A percentile compares a stretch with the other conserved stretches of the same genome.
Conservation (phyloP, 371 early-diverging fungal genomes). For the Mortierella sp. region DNA sequence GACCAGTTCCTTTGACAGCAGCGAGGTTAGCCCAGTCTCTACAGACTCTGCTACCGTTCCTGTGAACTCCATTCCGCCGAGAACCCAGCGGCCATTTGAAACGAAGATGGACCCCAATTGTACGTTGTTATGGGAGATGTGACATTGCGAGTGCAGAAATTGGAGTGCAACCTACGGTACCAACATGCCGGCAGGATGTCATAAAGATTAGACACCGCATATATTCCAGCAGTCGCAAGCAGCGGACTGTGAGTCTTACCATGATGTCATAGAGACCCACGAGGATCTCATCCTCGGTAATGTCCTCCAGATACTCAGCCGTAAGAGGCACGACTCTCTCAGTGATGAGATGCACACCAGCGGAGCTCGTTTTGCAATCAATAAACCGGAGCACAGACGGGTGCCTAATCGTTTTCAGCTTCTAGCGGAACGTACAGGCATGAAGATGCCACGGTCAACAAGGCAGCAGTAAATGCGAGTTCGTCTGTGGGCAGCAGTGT, state of each 20-base stretch:
- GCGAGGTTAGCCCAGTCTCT: conserved; percentile 27
- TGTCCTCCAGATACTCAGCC: conserved; percentile 38
- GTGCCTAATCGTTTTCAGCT: conserved; percentile 52
- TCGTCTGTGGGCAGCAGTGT: too few species aligned
- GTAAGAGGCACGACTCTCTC: conserved; percentile 48
- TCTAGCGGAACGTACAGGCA: conserved; percentile 20
- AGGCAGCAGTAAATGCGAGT: not conserved
- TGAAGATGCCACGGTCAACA: not conserved
- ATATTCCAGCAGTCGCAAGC: not conserved
- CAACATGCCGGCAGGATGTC: not conserved
- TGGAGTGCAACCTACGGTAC: conserved; percentile 41
- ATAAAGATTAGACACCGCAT: too few species aligned
- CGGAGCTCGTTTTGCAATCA: conserved; percentile 45
- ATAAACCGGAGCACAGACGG: conserved; percentile 53
- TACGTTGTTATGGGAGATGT: conserved; percentile 48
- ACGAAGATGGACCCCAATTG: conserved; percentile 52
- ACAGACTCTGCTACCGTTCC: conserved; percentile 39
- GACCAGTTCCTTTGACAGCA: conserved; percentile 37
- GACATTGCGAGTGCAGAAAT: conserved; percentile 53
- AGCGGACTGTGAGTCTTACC: too few species aligned
- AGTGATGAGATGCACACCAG: conserved; percentile 45
- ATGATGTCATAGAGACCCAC: conserved; percentile 49
- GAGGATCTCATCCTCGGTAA: conserved; percentile 48
- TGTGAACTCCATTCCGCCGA: conserved; percentile 52
- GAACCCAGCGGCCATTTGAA: conserved; percentile 51